Evolutionary conservation across 148 eudicot species (phyloP).

Genomic region (Selenicereus undatus): DNA sequence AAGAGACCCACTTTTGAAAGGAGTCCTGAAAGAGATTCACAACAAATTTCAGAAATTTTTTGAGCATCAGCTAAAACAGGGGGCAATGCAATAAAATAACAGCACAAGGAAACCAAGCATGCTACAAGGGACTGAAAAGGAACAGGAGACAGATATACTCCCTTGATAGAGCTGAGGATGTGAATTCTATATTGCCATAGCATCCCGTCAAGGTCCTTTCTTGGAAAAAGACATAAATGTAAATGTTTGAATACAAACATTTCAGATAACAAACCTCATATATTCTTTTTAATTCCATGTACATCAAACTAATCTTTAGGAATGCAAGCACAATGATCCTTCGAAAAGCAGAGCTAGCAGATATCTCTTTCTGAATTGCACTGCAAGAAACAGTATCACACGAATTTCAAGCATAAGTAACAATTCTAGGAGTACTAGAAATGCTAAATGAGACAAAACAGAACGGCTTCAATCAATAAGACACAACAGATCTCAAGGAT

Average conservation of each 20-base stretch:
- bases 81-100: background rate
- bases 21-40: background rate
- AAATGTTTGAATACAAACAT: background rate
- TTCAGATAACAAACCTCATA: constrained; percentile 57
- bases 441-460: background rate
- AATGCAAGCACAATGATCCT: constrained; percentile 51
- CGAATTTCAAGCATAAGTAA: background rate
- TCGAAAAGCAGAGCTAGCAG: constrained; percentile 53
- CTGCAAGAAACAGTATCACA: constrained; percentile 41
- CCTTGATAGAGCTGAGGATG: background rate
- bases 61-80: background rate
- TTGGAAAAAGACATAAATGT: background rate
- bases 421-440: background rate
- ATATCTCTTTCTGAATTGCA: constrained; percentile 76
- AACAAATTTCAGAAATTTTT: background rate
- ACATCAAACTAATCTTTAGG: constrained; percentile 70
- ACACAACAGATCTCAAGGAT: background rate
- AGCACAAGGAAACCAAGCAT: background rate
- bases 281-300: constrained; percentile 79
- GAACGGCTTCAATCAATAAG: background rate
- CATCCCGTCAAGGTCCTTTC: background rate
- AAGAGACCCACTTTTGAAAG: background rate
- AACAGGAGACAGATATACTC: background rate
- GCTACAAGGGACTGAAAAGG: background rate
- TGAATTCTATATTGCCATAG: background rate